Conservation (phyloP, 106 monocot species). For the Allium cepa region DNA sequence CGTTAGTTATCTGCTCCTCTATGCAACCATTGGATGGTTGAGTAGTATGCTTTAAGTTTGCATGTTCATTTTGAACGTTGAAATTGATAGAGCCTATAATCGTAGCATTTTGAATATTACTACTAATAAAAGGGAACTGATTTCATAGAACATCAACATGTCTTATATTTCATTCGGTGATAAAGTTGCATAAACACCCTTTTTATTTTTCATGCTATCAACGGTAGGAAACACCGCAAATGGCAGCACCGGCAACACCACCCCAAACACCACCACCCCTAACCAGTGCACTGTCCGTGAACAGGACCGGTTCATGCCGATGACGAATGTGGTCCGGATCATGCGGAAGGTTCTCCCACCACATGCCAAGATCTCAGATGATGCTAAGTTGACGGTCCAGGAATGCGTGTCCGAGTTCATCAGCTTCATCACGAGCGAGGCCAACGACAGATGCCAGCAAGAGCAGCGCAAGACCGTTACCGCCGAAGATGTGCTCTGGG, state of each 20-base stretch:
- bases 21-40: too few relatives aligned
- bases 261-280: not conserved
- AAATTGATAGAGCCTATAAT: too few relatives aligned
- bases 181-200: too few relatives aligned
- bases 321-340: conserved; percentile 64
- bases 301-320: conserved; percentile 69
- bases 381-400: conserved; percentile 68
- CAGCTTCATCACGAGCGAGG: conserved; percentile 67
- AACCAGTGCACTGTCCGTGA: conserved; percentile 23
- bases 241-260: not conserved
- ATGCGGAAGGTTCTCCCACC: conserved; percentile 55
- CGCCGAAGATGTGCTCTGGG: conserved; percentile 62
- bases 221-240: not conserved
- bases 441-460: conserved; percentile 56
- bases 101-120: too few relatives aligned
- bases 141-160: too few relatives aligned
- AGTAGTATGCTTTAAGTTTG: too few relatives aligned
- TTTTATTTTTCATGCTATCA: not conserved
- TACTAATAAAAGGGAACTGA: too few relatives aligned
- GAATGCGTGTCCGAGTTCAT: conserved; percentile 80
- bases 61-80: too few relatives aligned
- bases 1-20: too few relatives aligned
- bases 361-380: conserved; percentile 64
- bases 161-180: too few relatives aligned
- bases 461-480: conserved; percentile 71